A percentile compares a stretch with the other conserved stretches of the same genome.
These are phyloP conservation scores for Fusarium sp. DNA, from an alignment of 2,329 filamentous ascomycete species.

Conservation along the genomic window DNA sequence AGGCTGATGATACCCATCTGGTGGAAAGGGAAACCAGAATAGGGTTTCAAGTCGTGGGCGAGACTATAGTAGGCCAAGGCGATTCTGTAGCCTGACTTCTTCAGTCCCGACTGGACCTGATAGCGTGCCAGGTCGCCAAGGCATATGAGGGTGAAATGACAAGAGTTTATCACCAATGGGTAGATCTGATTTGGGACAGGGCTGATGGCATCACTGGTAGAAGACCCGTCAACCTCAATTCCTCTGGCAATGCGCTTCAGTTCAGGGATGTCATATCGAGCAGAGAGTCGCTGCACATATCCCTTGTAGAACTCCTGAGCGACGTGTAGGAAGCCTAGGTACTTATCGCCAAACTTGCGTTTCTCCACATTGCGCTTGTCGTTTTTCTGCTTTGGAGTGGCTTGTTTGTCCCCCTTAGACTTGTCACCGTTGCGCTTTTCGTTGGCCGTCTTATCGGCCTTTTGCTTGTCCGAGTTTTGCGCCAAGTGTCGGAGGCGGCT, in stretches of 20 bases:
- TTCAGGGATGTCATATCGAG: constrained; percentile 66
- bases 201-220: constrained; percentile 54
- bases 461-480: constrained; percentile 66
- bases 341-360: constrained; percentile 84
- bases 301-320: constrained; percentile 90
- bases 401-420: constrained; percentile 42
- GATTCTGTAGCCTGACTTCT: constrained; percentile 79
- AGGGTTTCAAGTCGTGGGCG: constrained; percentile 81
- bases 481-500: constrained; percentile 64
- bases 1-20: constrained; percentile 89
- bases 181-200: constrained; percentile 63
- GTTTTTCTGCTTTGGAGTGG: constrained; percentile 38
- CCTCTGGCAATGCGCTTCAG: constrained; percentile 58
- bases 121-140: constrained; percentile 93
- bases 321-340: constrained; percentile 85
- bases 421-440: constrained; percentile 45
- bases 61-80: constrained; percentile 88
- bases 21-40: constrained; percentile 85
- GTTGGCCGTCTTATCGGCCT: constrained; percentile 39
- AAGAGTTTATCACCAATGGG: constrained; percentile 75
- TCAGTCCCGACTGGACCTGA: constrained; percentile 77
- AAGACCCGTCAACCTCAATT: constrained; percentile 53
- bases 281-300: constrained; percentile 82
- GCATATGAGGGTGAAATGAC: constrained; percentile 84
- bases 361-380: constrained; percentile 63